Evolutionary conservation across 192 early-diverging fungal species (phyloP), one percentile per base, ranked within the genome.

Genomic region (Helicostylum pulchrum): DNA sequence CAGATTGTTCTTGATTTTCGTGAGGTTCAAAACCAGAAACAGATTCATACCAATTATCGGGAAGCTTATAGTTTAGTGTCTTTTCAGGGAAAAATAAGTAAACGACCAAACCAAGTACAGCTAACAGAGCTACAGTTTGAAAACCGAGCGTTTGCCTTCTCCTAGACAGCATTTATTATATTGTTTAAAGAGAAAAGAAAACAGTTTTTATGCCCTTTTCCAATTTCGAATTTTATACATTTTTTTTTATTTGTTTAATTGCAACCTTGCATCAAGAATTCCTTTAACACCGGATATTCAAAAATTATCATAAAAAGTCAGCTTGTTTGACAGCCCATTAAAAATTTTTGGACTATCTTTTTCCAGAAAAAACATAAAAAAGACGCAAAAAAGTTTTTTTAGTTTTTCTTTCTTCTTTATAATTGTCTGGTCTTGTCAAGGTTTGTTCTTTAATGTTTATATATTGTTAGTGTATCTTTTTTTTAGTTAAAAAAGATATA

Each of bases 131-230:
- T 20, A 62, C 19, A 23, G 53, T 46, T 46, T 68, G 67, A 15
- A 68, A 8, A 34, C 47, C 53, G 15, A 62, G 42, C 9, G 60
- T 48, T 12, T 68, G 67, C 12, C 67, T 48, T n/a, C 67, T 23
- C 39, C 62, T 68, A 4, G 67, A 68, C 60, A 68, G 46, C 67
- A 68, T 68, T 14, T 44, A 26, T 6, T 21, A 48, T 47, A 49
- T 56, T 11, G 11, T 19, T n/a, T 45, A 19, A 42, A 45, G 23
- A 34, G 19, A 59, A 59, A 42, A 32, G 36, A 45, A 15, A 32
- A 21, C 7, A 42, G 2, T 21, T 7, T 3, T 4, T 30, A 12
- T 9, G 23, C 1, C 4, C 36, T 42, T 15, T 57, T 42, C 4
- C 4, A 20, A n/a, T n/a, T 57, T 34, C 11, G 42, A 11, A 17